phyloP scores from a whole-genome alignment of 345 rosid genomes.

The Carallia pectinifolia region DNA sequence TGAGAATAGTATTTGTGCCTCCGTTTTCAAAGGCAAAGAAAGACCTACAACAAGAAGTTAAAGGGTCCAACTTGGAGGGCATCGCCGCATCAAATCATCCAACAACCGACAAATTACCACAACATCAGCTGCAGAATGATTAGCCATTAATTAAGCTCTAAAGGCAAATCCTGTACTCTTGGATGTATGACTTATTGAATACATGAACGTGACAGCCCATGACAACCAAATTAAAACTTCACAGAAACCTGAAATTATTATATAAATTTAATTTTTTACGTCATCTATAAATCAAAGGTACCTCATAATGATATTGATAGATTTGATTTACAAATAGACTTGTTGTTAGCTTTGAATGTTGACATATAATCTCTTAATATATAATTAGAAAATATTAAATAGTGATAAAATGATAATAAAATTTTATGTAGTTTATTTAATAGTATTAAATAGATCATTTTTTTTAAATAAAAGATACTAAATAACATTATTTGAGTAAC shows the following conservation, averaged over 20 bases:
- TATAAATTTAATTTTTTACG: too few relatives aligned
- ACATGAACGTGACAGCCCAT: neutral
- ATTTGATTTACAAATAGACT: neutral
- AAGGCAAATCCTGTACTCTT: constrained; percentile 7
- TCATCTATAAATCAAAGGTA: too few relatives aligned
- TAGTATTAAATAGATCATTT: too few relatives aligned
- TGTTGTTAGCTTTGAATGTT: too few relatives aligned
- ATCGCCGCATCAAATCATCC: neutral
- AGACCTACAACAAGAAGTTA: neutral
- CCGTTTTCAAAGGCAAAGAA: constrained; percentile 5
- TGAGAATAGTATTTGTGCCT: neutral
- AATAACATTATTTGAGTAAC: too few relatives aligned
- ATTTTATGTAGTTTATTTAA: too few relatives aligned
- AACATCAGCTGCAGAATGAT: constrained; percentile 9
- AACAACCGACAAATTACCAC: neutral
- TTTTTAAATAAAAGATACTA: too few relatives aligned
- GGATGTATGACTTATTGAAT: too few relatives aligned
- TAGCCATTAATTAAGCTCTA: constrained; percentile 12
- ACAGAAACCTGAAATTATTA: too few relatives aligned
- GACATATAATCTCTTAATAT: too few relatives aligned
- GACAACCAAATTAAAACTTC: neutral
- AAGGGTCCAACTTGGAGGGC: constrained; percentile 18
- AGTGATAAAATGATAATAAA: too few relatives aligned
- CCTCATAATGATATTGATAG: neutral
- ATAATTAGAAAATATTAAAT: too few relatives aligned